Base-by-base conservation (phyloP, 768 basidiomycete genomes). In the Mycena leptocephala region DNA sequence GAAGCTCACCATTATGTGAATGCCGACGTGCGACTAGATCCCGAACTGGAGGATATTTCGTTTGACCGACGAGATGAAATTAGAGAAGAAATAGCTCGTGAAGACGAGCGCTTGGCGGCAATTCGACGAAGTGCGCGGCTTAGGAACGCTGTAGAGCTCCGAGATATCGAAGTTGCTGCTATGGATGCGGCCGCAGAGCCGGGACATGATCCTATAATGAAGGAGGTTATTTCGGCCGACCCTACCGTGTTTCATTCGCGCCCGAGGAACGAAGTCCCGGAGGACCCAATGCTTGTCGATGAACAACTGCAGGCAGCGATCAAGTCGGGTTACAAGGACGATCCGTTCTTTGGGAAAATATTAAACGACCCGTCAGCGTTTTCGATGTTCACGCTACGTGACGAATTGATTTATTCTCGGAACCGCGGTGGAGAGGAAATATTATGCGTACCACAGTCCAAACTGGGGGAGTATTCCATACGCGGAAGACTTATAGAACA, bases 371-470 rank as follows among this genome's bases (percentile, higher is more conserved):
- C 7, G 16, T 9, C 7, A 48, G 46, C 16, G 7, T 48, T 48
- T 20, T 7, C 46, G 46, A 48, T 48, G 51, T 53, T 53, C 7
- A 26, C 5, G 7, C 3, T 53, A 9, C 3, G 14, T 1, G 37
- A 82, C 22, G 79, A 74, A 5, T 39, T 83, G 0, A 59, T 85
- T 0, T 83, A 78, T 32, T 63, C 79, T 5, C 37, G 70, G 16
- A 75, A 75, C 20, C 64, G 64, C 8, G 48, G 76, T 5, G 70
- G 68, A 13, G 32, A 22, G 5, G 26, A 65, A 20, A n/a, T 81
- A 0, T 68, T 82, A 13, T 82, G 81, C n/a, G 80, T 84, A 1
- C 83, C 83, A 0, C 78, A 83, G 7, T 35, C 81, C 0, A 43
- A 16, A 63, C 81, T 8, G 68, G 79, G 0, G 79, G 79, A 5